Evolutionary conservation across 352 stramenopile genomes (phyloP), one percentile per base, ranked within the genome.

Genomic region (Pythium guiyangense): DNA sequence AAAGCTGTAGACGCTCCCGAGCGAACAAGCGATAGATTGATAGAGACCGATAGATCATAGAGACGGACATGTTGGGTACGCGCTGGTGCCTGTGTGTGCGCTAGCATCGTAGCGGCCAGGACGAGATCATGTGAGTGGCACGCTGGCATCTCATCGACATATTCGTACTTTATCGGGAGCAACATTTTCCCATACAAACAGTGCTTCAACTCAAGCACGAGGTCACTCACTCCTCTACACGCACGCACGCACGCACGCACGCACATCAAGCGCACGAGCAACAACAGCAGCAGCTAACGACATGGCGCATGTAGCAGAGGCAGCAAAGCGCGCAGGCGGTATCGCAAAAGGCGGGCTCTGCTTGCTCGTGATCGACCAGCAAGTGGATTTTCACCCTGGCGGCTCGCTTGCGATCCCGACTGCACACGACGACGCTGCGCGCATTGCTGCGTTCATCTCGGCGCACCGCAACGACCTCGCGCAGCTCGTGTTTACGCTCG

Each of bases 371-470:
- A 96, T 99, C 49, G 96, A 99, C 71, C 78, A 94, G 62, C 96
- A 98, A 67, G 84, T 95, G 42, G 94, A 98, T 64, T 99, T 99
- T 74, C 96, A 99, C 72, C 88, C 92, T 3, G 91, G 82, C 18
- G 96, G 96, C 20, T 97, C 85, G 37, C 87, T 99, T 8, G 94
- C 90, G n/a, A 97, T 99, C 71, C 81, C 91, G n/a, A 92, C 79
- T 20, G 94, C 96, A 6, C 76, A 91, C 50, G 74, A 88, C 9
- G 96, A 99, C 71, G 90, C 95, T 6, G 62, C 70, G 43, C 82
- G 92, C 26, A 98, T 98, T 45, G 77, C 92, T 6, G 58, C 51
- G 18, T 87, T 98, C 52, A 97, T 98, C 64, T 42, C 34, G 12
- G 48, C 79, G 51, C 67, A 98, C 66, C 20, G 51, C 10, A 29